These are phyloP conservation scores for Colletotrichum sp. DNA, from an alignment of 2,329 filamentous ascomycete genomes.

Conservation along the genomic window DNA sequence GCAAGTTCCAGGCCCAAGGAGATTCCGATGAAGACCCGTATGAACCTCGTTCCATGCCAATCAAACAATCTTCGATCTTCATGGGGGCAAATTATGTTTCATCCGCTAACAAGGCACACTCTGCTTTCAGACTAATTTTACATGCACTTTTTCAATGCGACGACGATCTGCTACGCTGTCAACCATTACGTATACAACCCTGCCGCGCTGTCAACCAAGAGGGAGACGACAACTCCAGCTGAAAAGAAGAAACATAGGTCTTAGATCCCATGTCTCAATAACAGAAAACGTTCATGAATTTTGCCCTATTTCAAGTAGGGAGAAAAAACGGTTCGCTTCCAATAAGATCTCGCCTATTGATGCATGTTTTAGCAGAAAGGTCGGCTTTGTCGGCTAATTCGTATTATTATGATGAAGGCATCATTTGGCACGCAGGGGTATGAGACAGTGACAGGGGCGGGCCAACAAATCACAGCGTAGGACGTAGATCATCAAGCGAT, in stretches of 20 bases:
- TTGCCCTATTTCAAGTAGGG: not conserved
- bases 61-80: not conserved
- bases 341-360: not conserved
- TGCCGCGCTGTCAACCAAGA: not conserved
- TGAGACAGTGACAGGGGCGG: not conserved
- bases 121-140: not conserved
- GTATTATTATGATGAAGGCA: not conserved
- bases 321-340: not conserved
- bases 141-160: not conserved
- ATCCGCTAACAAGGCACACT: not conserved
- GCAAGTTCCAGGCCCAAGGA: not conserved
- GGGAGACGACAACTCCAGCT: not conserved
- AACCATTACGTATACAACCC: not conserved
- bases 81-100: not conserved
- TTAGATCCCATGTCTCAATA: not conserved
- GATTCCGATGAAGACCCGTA: not conserved
- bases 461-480: not conserved
- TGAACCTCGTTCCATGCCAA: not conserved
- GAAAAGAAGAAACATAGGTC: not conserved
- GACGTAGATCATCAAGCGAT: not conserved
- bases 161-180: not conserved
- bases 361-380: not conserved
- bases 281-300: not conserved
- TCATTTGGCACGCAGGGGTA: not conserved
- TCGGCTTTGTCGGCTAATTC: not conserved